phyloP scores from a whole-genome alignment of 768 basidiomycete genomes.

The Austroboletus eburneus region DNA sequence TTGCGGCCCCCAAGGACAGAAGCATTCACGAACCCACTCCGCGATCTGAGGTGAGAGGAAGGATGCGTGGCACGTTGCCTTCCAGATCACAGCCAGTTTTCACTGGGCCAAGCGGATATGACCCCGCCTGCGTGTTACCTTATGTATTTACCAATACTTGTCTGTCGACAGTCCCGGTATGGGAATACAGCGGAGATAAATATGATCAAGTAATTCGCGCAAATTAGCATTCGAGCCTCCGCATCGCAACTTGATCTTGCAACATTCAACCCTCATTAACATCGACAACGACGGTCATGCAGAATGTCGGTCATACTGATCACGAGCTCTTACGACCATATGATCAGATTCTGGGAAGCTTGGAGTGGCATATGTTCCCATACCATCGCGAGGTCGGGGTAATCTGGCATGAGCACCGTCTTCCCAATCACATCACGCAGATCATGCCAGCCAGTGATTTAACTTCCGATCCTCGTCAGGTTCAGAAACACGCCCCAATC shows the following conservation, averaged over 20 bases:
- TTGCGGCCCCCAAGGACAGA: conserved; percentile 20
- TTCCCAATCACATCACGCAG: conserved; percentile 13
- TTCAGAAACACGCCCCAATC: too few relatives aligned
- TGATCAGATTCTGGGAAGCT: conserved; percentile 99
- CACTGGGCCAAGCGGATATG: too few relatives aligned
- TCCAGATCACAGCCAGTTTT: too few relatives aligned
- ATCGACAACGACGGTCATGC: conserved; percentile 33
- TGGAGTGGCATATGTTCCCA: conserved; percentile 99
- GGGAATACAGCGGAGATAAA: conserved; percentile 22
- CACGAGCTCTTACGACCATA: conserved; percentile 97
- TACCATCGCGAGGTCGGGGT: conserved; percentile 83
- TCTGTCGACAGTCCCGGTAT: conserved; percentile 26
- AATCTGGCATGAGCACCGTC: conserved; percentile 65
- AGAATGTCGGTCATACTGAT: conserved; percentile 93
- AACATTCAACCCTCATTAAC: conserved; percentile 15
- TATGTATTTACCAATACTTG: conserved; percentile 20
- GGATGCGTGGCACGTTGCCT: conserved; percentile 27
- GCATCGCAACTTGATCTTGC: conserved; percentile 4
- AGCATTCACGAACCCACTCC: conserved; percentile 18
- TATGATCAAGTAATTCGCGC: conserved; percentile 19
- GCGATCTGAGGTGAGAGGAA: conserved; percentile 19
- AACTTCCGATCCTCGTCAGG: too few relatives aligned
- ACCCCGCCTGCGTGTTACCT: too few relatives aligned
- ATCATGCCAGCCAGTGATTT: too few relatives aligned
- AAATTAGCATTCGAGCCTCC: conserved; percentile 3